phyloP scores from a whole-genome alignment of 768 basidiomycete genomes.

The Mycena chlorophos region DNA sequence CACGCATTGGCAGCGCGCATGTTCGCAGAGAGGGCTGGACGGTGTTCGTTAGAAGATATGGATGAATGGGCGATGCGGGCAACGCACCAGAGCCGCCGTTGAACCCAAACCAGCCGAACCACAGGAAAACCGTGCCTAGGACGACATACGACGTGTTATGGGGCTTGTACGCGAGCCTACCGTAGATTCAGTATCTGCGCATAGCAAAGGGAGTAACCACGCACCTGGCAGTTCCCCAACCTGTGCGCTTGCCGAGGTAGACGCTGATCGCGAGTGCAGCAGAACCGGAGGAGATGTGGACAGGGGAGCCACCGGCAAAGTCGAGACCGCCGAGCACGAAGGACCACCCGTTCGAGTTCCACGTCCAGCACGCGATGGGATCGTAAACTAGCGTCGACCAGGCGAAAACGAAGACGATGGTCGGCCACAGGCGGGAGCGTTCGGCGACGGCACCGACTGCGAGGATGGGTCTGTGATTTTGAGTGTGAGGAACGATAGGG shows the following conservation, averaged over 20 bases:
- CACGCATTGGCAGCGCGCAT: slow-evolving; percentile 85
- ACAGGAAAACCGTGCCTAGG: slow-evolving; percentile 65
- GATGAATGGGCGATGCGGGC: no score
- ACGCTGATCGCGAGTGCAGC: slow-evolving; percentile 61
- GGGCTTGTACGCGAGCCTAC: slow-evolving; percentile 60
- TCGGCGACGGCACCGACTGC: slow-evolving; percentile 94
- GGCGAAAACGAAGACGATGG: slow-evolving; percentile 85
- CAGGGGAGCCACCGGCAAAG: slow-evolving; percentile 70
- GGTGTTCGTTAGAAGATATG: no score
- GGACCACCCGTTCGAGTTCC: slow-evolving; percentile 82
- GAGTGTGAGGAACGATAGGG: background rate
- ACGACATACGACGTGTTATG: slow-evolving; percentile 68
- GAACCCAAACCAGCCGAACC: slow-evolving; percentile 76
- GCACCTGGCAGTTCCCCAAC: slow-evolving; percentile 58
- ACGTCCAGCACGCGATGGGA: slow-evolving; percentile 92
- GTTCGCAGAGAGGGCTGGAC: slow-evolving; percentile 88
- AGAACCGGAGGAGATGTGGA: slow-evolving; percentile 69
- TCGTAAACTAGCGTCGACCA: slow-evolving; percentile 93
- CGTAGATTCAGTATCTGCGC: slow-evolving; percentile 17
- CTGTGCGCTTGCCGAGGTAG: slow-evolving; percentile 64
- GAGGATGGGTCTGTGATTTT: slow-evolving; percentile 84
- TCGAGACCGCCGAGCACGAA: slow-evolving; percentile 69
- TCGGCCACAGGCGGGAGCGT: slow-evolving; percentile 79
- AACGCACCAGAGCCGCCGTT: slow-evolving; percentile 92
- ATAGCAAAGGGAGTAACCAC: background rate